Evolutionary conservation across 352 stramenopile species (phyloP).

Genomic region (Phytophthora sp.): DNA sequence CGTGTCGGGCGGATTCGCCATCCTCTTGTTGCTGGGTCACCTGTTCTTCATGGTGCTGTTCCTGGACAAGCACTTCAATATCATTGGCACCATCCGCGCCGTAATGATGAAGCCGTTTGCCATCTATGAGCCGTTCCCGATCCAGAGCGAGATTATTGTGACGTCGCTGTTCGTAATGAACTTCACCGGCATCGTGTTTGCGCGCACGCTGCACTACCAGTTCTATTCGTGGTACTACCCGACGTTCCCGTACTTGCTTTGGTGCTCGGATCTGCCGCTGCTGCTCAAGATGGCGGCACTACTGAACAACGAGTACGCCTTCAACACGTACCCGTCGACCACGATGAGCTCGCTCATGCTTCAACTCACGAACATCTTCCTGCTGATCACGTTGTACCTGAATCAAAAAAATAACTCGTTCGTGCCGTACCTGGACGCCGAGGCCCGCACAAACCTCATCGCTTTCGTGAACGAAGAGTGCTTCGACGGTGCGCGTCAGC

Average conservation of each 20-base stretch:
- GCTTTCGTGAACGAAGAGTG: conserved; percentile 77
- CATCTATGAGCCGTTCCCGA: conserved; percentile 81
- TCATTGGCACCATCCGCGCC: conserved; percentile 73
- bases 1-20: conserved; percentile 69
- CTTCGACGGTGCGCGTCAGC: conserved; percentile 76
- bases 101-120: conserved; percentile 74
- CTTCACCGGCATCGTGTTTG: conserved; percentile 97
- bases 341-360: conserved; percentile 90
- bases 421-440: conserved; percentile 81
- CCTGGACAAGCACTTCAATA: conserved; percentile 85
- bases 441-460: conserved; percentile 69
- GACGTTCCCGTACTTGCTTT: conserved; percentile 95
- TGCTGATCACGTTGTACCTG: conserved; percentile 83
- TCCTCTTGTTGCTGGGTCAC: conserved; percentile 64
- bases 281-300: conserved; percentile 87
- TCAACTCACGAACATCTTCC: conserved; percentile 91
- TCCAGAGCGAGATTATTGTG: conserved; percentile 84
- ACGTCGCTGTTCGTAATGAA: conserved; percentile 93
- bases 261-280: conserved; percentile 86
- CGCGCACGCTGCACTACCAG: conserved; percentile 98
- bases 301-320: conserved; percentile 89
- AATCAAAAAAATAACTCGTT: conserved; percentile 69
- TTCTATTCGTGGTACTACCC: conserved; percentile 98
- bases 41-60: conserved; percentile 78
- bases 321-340: conserved; percentile 97